Evolutionary conservation across 2,329 filamentous ascomycete genomes (phyloP).

Genomic region (Venturia pyrina): DNA sequence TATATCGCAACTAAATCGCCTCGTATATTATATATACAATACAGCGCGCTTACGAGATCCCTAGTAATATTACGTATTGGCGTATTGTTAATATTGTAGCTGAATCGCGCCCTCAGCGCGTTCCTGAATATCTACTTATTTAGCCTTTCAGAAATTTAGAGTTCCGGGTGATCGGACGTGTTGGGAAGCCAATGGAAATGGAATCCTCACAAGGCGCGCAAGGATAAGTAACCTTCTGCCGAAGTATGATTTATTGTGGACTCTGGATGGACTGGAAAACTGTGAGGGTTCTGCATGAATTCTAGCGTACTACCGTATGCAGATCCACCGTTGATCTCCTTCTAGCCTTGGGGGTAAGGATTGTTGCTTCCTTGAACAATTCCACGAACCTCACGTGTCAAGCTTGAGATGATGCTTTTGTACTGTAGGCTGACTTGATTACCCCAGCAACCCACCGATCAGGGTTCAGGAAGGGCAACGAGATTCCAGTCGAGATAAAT

Average conservation of each 20-base stretch:
- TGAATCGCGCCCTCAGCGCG: too few relatives aligned
- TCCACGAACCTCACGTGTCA: neutral
- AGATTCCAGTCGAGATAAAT: neutral
- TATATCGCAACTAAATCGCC: too few relatives aligned
- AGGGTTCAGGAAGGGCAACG: neutral
- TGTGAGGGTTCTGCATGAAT: neutral
- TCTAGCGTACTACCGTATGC: neutral
- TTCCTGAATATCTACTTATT: neutral
- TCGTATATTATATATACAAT: too few relatives aligned
- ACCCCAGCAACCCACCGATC: neutral
- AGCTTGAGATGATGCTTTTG: neutral
- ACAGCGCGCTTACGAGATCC: too few relatives aligned
- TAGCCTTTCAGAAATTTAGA: neutral
- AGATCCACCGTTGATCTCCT: neutral
- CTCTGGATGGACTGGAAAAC: neutral
- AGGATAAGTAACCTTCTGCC: neutral
- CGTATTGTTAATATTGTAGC: too few relatives aligned
- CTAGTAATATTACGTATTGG: too few relatives aligned
- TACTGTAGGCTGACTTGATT: neutral
- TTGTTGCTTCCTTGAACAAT: neutral
- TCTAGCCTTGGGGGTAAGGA: neutral
- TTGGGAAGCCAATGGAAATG: neutral
- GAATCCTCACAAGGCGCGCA: neutral
- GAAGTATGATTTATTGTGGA: neutral
- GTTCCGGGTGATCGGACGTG: neutral